These are phyloP conservation scores for Proliferodiscus dingleyae DNA, from an alignment of 2,329 filamentous ascomycete species.

Conservation along the genomic window DNA sequence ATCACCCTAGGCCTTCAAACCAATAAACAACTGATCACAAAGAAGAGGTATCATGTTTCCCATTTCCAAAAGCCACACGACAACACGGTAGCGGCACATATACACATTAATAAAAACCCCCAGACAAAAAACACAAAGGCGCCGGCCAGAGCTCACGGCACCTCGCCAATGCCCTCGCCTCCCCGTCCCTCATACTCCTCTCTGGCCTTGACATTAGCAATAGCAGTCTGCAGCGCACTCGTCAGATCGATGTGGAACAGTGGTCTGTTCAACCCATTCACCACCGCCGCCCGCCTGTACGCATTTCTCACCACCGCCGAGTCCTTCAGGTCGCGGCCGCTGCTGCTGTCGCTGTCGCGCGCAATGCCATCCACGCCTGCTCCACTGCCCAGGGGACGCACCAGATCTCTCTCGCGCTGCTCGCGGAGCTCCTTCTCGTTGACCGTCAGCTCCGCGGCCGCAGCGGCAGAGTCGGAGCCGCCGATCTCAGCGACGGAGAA, in stretches of 20 bases:
- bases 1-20: too few relatives aligned
- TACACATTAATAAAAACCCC: too few relatives aligned
- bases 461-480: conserved; percentile 64
- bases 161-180: conserved; percentile 22
- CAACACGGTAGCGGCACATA: not conserved
- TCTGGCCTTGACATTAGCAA: conserved; percentile 67
- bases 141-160: too few relatives aligned
- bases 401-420: conserved; percentile 15
- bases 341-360: conserved; percentile 16
- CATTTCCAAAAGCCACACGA: not conserved
- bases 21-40: not conserved
- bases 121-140: not conserved
- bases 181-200: conserved; percentile 32
- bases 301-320: not conserved
- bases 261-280: conserved; percentile 83
- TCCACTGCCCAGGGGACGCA: conserved; percentile 26
- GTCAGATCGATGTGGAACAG: conserved; percentile 93
- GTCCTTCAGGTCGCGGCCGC: conserved; percentile 18
- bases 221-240: conserved; percentile 79
- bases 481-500: conserved; percentile 89
- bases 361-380: conserved; percentile 22
- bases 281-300: conserved; percentile 52
- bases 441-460: conserved; percentile 58
- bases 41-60: conserved; percentile 12
- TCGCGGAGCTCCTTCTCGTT: conserved; percentile 46